phyloP scores from a whole-genome alignment of 129 eudicot genomes.

The Flaveria linearis region DNA sequence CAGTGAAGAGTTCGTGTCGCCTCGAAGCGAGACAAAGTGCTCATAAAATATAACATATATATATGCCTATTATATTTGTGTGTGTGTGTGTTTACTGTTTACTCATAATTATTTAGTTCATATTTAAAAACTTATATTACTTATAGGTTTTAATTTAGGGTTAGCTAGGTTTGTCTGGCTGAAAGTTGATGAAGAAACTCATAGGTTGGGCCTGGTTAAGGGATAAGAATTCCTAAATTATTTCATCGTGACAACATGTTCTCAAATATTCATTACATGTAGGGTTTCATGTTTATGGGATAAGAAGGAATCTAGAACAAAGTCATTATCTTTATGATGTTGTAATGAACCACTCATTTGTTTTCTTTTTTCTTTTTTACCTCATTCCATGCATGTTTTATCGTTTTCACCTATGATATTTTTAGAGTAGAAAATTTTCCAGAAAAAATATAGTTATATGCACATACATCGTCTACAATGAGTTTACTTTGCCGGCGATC shows the following conservation, averaged over 20 bases:
- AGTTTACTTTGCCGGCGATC: too few species aligned
- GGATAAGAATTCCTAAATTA: slow-evolving; percentile 23
- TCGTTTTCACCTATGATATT: background rate
- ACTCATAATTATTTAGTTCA: background rate
- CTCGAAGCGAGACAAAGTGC: slow-evolving; percentile 34
- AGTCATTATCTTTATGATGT: background rate
- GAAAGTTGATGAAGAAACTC: slow-evolving; percentile 23
- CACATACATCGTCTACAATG: too few species aligned
- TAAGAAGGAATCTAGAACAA: slow-evolving; percentile 23
- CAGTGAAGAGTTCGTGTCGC: slow-evolving; percentile 38
- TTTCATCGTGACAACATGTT: slow-evolving; percentile 4
- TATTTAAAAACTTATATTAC: background rate
- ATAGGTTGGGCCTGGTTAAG: background rate
- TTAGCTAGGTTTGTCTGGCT: slow-evolving; percentile 36
- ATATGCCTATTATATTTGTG: background rate
- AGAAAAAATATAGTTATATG: background rate
- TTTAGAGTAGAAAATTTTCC: too few species aligned
- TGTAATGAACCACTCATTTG: background rate
- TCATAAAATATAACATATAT: background rate
- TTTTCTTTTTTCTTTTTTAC: too few species aligned
- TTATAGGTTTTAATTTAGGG: slow-evolving; percentile 33
- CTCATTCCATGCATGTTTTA: too few species aligned
- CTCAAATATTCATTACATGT: slow-evolving; percentile 17
- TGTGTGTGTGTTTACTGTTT: background rate
- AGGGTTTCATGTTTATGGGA: background rate